Base-by-base conservation (phyloP, 345 rosid genomes). In the Eucalyptus globulus region DNA sequence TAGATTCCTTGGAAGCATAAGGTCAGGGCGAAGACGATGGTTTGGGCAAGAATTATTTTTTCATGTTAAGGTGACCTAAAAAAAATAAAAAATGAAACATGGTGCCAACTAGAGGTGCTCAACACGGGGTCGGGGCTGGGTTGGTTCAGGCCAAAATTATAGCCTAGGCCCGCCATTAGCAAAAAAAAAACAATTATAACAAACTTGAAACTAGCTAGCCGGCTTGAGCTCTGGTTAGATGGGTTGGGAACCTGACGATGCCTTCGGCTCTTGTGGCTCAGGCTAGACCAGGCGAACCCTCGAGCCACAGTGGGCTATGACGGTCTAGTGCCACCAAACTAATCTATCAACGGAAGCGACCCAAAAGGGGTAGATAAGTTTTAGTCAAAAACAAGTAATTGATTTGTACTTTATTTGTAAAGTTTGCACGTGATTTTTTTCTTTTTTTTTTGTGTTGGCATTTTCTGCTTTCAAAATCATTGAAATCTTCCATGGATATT, bases 91-190 rank as follows among this genome's bases (percentile, higher is more conserved):
- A 37, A 5, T 34, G 14, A 37, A 2, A 72, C 45, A 72, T 10
- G 45, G 45, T 19, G 26, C 27, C 45, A 5, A 43, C 27, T 10
- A 17, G 45, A 72, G 45, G 27, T 37, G 14, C 19, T 76, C 8
- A 6, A 3, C 14, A 24, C 0, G 15, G 45, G 1, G 27, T 19
- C 47, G 0, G 4, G 9, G 83, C 9, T 11, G 27, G 83, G 83
- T 13, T 37, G 7, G 45, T 37, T 19, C 1, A 2, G 26, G 26
- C 45, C 40, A 34, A 37, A 69, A 17, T 19, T 19, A 34, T 37
- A 34, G 44, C 81, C 26, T 0, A 34, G 4, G 45, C 26, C 45
- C 4, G 3, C 44, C 81, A 19, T 37, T 34, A 4, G 81, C 14
- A 65, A 65, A 69, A 3, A 17, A 34, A 8, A 34, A 5, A 5